These are phyloP conservation scores for Westerdykella sp. DNA, from an alignment of 2,329 filamentous ascomycete species.

Conservation along the genomic window DNA sequence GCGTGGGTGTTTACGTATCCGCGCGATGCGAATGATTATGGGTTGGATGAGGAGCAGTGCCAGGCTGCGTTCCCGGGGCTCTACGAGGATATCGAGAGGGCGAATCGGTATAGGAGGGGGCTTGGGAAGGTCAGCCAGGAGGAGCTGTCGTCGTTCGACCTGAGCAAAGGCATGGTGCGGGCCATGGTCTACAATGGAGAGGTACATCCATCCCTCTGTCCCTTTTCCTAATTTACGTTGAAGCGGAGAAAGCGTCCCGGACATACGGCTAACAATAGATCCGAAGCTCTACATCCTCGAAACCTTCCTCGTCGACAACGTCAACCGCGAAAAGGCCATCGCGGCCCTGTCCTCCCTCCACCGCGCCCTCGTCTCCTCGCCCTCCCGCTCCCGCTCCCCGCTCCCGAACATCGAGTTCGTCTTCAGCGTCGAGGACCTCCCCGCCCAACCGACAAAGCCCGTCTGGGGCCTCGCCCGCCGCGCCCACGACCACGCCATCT, in stretches of 20 bases:
- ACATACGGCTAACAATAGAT: background rate
- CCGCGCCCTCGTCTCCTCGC: slow-evolving; percentile 23
- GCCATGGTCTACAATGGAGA: slow-evolving; percentile 27
- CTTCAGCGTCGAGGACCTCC: slow-evolving; percentile 30
- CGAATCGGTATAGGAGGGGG: slow-evolving; percentile 16
- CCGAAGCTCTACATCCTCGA: slow-evolving; percentile 27
- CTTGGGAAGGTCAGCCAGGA: slow-evolving; percentile 22
- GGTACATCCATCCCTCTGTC: slow-evolving; percentile 4
- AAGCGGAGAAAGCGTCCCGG: background rate
- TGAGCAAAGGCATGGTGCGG: slow-evolving; percentile 31
- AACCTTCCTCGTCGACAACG: slow-evolving; percentile 29
- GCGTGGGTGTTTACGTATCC: slow-evolving; percentile 26
- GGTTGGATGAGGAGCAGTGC: slow-evolving; percentile 26
- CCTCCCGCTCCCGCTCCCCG: slow-evolving; percentile 10
- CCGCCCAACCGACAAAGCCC: slow-evolving; percentile 23
- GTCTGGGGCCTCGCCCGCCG: slow-evolving; percentile 30
- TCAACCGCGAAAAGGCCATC: slow-evolving; percentile 30
- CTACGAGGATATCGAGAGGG: slow-evolving; percentile 27
- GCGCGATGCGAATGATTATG: slow-evolving; percentile 26
- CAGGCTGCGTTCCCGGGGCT: slow-evolving; percentile 26
- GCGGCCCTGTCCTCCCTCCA: slow-evolving; percentile 25
- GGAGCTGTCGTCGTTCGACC: slow-evolving; percentile 22
- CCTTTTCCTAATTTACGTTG: too few species aligned
- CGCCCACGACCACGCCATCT: slow-evolving; percentile 25
- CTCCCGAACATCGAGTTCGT: slow-evolving; percentile 32